These are phyloP conservation scores for Thalia dealbata DNA, from an alignment of 176 grass and related monocot species.

Conservation along the genomic window DNA sequence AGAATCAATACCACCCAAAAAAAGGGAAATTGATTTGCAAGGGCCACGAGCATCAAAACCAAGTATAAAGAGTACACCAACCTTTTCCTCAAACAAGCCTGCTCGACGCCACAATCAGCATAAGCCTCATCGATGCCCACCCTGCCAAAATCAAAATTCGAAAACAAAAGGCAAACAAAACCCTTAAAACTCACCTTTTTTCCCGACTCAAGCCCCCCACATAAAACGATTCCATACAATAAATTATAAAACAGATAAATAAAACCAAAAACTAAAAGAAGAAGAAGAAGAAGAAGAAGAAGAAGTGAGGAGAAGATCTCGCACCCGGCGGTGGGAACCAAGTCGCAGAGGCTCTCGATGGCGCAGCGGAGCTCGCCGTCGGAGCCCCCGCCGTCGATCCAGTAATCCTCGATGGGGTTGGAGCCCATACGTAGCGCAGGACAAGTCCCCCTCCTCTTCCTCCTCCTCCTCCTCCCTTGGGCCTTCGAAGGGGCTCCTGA, in stretches of 20 bases:
- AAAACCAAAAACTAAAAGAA: too few relatives aligned
- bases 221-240: too few relatives aligned
- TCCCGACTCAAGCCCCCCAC: too few relatives aligned
- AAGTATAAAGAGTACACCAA: conserved; percentile 6
- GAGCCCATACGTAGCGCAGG: conserved; percentile 8
- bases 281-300: background rate
- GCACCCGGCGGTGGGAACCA: conserved; percentile 6
- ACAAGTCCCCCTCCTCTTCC: background rate
- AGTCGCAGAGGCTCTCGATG: conserved; percentile 27
- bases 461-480: background rate
- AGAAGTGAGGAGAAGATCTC: background rate
- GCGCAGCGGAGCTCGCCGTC: conserved; percentile 35
- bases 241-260: too few relatives aligned
- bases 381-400: conserved; percentile 27
- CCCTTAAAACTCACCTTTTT: background rate
- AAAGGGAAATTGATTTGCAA: background rate
- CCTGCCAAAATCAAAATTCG: conserved; percentile 15
- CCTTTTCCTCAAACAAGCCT: conserved; percentile 31
- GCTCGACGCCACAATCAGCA: conserved; percentile 9
- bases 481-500: background rate
- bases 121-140: conserved; percentile 25
- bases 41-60: background rate
- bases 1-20: background rate
- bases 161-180: background rate
- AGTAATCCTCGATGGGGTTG: conserved; percentile 32